Percentiles rank a stretch among this genome's conserved stretches.
These are phyloP conservation scores for Pezicula carpinea DNA, from an alignment of 2,329 filamentous ascomycete species.

Conservation along the genomic window DNA sequence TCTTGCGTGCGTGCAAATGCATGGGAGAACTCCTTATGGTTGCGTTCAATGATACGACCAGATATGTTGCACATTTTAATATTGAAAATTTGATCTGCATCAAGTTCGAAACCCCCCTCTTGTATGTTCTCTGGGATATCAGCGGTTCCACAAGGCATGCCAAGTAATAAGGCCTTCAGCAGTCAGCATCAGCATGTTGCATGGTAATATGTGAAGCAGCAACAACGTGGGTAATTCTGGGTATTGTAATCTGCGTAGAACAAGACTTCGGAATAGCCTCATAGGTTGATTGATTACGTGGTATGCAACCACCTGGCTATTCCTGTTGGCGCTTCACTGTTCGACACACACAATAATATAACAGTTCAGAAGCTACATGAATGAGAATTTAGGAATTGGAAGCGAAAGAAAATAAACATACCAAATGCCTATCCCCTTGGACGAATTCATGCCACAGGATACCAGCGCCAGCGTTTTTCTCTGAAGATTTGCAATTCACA, in stretches of 20 bases:
- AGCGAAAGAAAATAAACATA: too few relatives aligned
- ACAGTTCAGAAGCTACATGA: too few relatives aligned
- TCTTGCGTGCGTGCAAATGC: conserved; percentile 7
- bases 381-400: too few relatives aligned
- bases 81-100: conserved; percentile 1
- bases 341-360: too few relatives aligned
- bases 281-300: too few relatives aligned
- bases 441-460: conserved; percentile 1
- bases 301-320: too few relatives aligned
- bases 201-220: too few relatives aligned
- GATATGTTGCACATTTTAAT: not conserved
- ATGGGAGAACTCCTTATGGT: conserved; percentile 1
- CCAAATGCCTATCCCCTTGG: not conserved
- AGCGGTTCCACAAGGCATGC: conserved; percentile 1
- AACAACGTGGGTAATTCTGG: too few relatives aligned
- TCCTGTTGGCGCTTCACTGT: too few relatives aligned
- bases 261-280: too few relatives aligned
- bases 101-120: not conserved
- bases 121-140: not conserved
- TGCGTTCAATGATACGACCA: conserved; percentile 7
- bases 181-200: too few relatives aligned
- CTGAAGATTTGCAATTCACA: conserved; percentile 38
- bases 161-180: not conserved
- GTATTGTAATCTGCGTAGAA: too few relatives aligned
- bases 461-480: not conserved